phyloP scores from a whole-genome alignment of 1,284 basidiomycete species.

The Ganoderma multipileum region DNA sequence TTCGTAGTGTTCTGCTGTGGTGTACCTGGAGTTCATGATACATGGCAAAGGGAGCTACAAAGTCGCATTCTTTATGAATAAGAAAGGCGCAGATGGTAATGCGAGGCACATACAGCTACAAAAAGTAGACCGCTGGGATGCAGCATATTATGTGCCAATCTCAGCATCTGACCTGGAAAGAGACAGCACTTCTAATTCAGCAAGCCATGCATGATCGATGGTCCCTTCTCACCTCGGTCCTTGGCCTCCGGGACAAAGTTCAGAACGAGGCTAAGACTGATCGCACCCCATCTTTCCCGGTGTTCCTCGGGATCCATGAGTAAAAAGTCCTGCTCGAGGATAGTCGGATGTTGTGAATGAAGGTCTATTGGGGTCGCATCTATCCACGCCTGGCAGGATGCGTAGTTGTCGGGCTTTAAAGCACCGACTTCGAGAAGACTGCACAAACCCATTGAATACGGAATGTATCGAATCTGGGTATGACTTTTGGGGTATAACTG shows the following conservation, averaged over 20 bases:
- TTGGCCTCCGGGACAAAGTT: conserved; percentile 85
- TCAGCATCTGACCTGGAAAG: conserved; percentile 74
- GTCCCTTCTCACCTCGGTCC: conserved; percentile 67
- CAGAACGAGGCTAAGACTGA: conserved; percentile 86
- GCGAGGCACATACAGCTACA: conserved; percentile 63
- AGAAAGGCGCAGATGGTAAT: neutral
- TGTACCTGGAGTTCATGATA: conserved; percentile 83
- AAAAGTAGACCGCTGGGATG: conserved; percentile 67
- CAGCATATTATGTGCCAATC: conserved; percentile 68
- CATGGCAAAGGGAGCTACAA: conserved; percentile 81
- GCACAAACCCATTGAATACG: neutral
- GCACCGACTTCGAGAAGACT: conserved; percentile 90
- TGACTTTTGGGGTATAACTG: conserved; percentile 11
- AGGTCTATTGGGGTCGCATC: conserved; percentile 80
- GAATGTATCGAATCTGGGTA: neutral
- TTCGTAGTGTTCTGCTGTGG: conserved; percentile 64
- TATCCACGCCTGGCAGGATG: conserved; percentile 71
- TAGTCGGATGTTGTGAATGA: conserved; percentile 79
- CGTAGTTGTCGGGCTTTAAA: conserved; percentile 83
- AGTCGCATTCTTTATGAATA: conserved; percentile 3
- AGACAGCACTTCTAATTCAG: neutral
- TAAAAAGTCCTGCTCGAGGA: conserved; percentile 85
- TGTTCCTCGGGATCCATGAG: conserved; percentile 58
- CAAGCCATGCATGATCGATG: neutral
- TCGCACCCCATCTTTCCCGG: conserved; percentile 69